Conservation (phyloP, 371 early-diverging fungal species). For the Mortierella sp. region DNA sequence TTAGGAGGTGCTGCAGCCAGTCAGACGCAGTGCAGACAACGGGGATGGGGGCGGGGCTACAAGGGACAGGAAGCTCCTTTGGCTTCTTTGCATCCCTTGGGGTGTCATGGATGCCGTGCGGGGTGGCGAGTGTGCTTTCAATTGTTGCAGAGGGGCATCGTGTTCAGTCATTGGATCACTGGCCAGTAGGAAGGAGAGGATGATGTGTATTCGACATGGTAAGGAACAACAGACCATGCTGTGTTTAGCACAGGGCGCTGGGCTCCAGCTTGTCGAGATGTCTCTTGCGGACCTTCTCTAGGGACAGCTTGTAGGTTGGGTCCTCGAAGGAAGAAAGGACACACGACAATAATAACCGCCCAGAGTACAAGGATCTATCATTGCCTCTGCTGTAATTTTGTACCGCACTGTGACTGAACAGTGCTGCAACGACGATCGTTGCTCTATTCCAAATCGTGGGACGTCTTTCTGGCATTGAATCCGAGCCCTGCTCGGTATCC, state of each 20-base stretch:
- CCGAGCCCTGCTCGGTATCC: constrained; percentile 14
- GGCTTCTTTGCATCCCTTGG: too few relatives aligned
- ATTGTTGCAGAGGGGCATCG: background rate
- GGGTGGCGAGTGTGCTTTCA: background rate
- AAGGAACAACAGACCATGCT: constrained; percentile 32
- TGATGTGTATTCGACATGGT: constrained; percentile 35
- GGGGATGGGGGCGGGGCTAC: too few relatives aligned
- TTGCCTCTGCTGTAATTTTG: background rate
- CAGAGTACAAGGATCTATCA: constrained; percentile 27
- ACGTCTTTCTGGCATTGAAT: background rate
- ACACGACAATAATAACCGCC: constrained; percentile 45
- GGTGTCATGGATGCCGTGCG: background rate
- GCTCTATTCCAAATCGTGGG: constrained; percentile 5
- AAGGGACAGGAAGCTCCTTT: background rate
- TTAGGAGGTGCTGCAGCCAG: too few relatives aligned
- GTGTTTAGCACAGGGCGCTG: constrained; percentile 14
- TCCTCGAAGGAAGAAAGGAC: constrained; percentile 19
- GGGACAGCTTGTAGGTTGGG: constrained; percentile 35
- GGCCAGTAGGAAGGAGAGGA: background rate
- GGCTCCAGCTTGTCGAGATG: constrained; percentile 41
- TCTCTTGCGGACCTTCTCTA: constrained; percentile 33
- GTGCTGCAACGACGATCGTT: too few relatives aligned
- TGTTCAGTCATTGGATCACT: background rate
- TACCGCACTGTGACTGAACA: background rate
- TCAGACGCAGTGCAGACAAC: too few relatives aligned